Evolutionary conservation across 2,329 filamentous ascomycete genomes (phyloP).

Genomic region (Calonectria crousiana): DNA sequence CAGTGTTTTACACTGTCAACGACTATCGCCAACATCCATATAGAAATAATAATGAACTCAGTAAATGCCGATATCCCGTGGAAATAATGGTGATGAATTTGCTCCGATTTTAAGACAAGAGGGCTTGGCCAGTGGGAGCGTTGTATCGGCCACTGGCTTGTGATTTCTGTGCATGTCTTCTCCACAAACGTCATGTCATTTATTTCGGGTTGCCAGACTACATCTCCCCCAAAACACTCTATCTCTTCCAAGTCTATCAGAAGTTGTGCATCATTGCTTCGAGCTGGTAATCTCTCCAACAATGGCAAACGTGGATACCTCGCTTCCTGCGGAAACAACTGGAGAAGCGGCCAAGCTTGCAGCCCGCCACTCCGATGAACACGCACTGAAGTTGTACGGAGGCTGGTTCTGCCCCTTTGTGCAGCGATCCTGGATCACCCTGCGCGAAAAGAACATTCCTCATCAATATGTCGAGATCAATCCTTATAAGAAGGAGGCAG

Average conservation of each 20-base stretch:
- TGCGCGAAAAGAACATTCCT: constrained; percentile 79
- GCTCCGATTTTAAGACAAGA: neutral
- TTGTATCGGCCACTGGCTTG: neutral
- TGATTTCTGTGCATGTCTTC: neutral
- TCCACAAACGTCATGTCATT: neutral
- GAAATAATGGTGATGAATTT: neutral
- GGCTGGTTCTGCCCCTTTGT: constrained; percentile 82
- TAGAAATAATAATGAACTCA: neutral
- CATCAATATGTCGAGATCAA: constrained; percentile 85
- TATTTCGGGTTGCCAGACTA: neutral
- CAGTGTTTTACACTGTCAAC: neutral
- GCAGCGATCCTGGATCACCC: constrained; percentile 78
- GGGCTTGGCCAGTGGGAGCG: neutral
- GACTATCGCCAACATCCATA: neutral
- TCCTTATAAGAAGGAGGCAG: constrained; percentile 79
- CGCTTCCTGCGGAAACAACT: constrained; percentile 59
- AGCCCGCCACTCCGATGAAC: constrained; percentile 57
- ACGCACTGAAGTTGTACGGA: constrained; percentile 75
- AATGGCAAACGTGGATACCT: constrained; percentile 63
- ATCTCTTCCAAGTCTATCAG: neutral
- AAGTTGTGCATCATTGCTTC: neutral
- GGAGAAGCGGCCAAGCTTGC: constrained; percentile 64
- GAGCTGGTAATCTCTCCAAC: neutral
- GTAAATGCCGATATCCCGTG: neutral
- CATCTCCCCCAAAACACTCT: neutral